Conservation (phyloP, 2,329 filamentous ascomycete genomes). For the Trichoderma hamatum region DNA sequence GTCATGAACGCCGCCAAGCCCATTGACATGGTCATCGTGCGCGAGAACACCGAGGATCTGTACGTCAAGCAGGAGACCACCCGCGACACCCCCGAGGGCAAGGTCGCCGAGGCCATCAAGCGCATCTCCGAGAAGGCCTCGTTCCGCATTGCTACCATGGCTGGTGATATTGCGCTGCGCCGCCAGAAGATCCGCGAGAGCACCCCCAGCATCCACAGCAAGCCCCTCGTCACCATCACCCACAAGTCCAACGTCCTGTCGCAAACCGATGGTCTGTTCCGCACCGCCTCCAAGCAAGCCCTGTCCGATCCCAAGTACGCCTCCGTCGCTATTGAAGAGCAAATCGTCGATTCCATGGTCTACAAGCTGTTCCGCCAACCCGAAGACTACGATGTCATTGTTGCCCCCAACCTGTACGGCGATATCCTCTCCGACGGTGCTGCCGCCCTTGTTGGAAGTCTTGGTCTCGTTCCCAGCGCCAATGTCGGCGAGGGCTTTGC, state of each 20-base stretch:
- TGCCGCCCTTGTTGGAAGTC: slow-evolving; percentile 85
- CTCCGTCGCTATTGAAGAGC: slow-evolving; percentile 97
- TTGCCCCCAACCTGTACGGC: slow-evolving; percentile 92
- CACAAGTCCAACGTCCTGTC: slow-evolving; percentile 98
- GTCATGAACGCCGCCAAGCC: slow-evolving; percentile 66
- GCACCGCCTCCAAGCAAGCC: slow-evolving; percentile 73
- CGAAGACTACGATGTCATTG: slow-evolving; percentile 93
- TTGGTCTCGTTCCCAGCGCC: slow-evolving; percentile 90
- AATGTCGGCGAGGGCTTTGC: slow-evolving; percentile 95
- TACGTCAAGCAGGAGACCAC: slow-evolving; percentile 98
- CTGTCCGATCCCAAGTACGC: slow-evolving; percentile 92
- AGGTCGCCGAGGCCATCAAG: slow-evolving; percentile 97
- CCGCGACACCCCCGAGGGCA: slow-evolving; percentile 71
- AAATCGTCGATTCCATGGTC: slow-evolving; percentile 99
- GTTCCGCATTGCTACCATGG: slow-evolving; percentile 86
- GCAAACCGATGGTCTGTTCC: slow-evolving; percentile 96
- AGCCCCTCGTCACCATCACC: slow-evolving; percentile 87
- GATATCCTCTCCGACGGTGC: slow-evolving; percentile 94
- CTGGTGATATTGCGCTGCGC: slow-evolving; percentile 89
- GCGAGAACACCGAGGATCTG: slow-evolving; percentile 98
- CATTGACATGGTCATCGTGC: slow-evolving; percentile 96
- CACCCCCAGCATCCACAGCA: slow-evolving; percentile 60
- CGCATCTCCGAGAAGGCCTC: slow-evolving; percentile 87
- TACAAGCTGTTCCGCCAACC: slow-evolving; percentile 99
- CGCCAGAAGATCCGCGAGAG: slow-evolving; percentile 76